These are phyloP conservation scores for Selaginella moellendorffii DNA, from an alignment of 75 land plant species.

Conservation along the genomic window DNA sequence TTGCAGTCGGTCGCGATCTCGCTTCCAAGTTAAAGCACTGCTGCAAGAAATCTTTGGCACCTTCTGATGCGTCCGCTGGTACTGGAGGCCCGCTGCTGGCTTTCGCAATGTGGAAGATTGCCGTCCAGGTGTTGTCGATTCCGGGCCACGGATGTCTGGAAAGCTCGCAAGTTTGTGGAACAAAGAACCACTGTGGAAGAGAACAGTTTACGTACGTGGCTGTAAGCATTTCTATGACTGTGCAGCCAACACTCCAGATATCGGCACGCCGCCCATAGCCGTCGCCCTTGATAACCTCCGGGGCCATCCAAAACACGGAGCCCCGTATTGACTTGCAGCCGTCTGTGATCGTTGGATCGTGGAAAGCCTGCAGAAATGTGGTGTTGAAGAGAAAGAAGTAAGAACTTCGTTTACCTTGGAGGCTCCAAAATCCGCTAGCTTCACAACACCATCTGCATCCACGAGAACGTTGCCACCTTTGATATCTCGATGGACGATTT, in stretches of 20 bases:
- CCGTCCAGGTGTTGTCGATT: slow-evolving; percentile 27
- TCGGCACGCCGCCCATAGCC: slow-evolving; percentile 27
- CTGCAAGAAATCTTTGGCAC: slow-evolving; percentile 17
- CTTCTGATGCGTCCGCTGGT: slow-evolving; percentile 13
- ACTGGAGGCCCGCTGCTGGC: slow-evolving; percentile 30
- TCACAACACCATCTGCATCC: slow-evolving; percentile 26
- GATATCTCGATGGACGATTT: slow-evolving; percentile 30
- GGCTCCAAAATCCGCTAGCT: slow-evolving; percentile 31
- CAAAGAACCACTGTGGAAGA: neutral
- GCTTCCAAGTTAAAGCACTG: slow-evolving; percentile 18
- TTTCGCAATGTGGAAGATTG: slow-evolving; percentile 27
- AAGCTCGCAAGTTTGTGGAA: neutral
- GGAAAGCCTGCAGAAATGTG: slow-evolving; percentile 19
- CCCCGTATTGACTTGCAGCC: slow-evolving; percentile 24
- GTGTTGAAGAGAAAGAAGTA: neutral
- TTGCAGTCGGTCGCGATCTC: neutral
- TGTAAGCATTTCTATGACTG: slow-evolving; percentile 29
- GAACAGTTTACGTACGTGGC: slow-evolving; percentile 11
- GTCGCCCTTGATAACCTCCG: slow-evolving; percentile 31
- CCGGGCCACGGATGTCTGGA: slow-evolving; percentile 32
- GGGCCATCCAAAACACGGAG: slow-evolving; percentile 31
- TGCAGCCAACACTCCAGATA: slow-evolving; percentile 35
- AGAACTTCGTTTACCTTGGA: slow-evolving; percentile 19
- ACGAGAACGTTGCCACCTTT: slow-evolving; percentile 36
- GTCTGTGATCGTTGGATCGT: slow-evolving; percentile 24